Conservation (phyloP, 768 basidiomycete species). For the Mycena crocata region DNA sequence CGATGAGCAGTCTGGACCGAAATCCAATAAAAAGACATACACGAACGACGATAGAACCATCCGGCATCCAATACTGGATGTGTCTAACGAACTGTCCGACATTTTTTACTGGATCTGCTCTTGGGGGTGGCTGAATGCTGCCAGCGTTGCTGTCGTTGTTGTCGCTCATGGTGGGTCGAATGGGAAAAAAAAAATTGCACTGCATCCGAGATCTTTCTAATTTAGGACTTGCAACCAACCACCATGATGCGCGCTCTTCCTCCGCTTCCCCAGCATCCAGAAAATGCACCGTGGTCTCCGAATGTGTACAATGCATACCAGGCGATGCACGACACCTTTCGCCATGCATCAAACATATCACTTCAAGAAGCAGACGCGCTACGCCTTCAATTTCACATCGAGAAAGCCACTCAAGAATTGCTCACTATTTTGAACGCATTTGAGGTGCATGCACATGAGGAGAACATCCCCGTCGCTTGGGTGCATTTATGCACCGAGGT, state of each 20-base stretch:
- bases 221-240: background rate
- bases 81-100: background rate
- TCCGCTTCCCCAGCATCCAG: background rate
- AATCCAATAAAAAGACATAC: too few species aligned
- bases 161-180: background rate
- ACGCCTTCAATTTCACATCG: background rate
- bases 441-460: constrained; percentile 5
- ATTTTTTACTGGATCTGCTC: background rate
- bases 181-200: background rate
- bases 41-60: background rate
- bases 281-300: constrained; percentile 1
- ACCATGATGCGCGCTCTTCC: constrained; percentile 13
- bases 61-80: background rate
- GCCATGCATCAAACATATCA: background rate
- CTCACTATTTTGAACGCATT: background rate
- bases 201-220: background rate
- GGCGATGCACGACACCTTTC: background rate
- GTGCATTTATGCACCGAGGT: background rate
- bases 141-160: background rate
- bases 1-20: too few species aligned
- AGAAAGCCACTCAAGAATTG: background rate
- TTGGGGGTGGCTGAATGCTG: background rate
- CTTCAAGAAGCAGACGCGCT: background rate
- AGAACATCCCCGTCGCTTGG: constrained; percentile 9
- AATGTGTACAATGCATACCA: constrained; percentile 6